These are phyloP conservation scores for Allium fistulosum DNA, from an alignment of 106 monocot species.

Conservation along the genomic window DNA sequence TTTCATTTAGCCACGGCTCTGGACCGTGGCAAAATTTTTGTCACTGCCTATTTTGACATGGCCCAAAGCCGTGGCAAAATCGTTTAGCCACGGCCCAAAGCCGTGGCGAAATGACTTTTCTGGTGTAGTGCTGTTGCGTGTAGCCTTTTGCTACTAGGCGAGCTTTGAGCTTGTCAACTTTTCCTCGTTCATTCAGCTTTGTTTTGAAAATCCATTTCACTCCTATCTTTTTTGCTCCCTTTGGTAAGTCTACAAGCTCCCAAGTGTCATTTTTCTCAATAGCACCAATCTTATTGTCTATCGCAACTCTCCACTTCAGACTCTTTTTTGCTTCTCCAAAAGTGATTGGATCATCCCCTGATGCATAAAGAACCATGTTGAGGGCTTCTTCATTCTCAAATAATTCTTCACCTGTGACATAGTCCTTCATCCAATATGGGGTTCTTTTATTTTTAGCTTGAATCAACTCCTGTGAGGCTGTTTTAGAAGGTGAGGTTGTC, in stretches of 20 bases:
- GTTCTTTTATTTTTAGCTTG: background rate
- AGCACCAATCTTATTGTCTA: background rate
- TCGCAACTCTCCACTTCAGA: background rate
- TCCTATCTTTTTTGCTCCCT: background rate
- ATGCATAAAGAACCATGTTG: background rate
- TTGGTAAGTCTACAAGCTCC: background rate
- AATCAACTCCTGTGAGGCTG: background rate
- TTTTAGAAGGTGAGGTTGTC: background rate
- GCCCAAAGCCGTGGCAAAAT: too few relatives aligned
- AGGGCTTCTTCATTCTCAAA: background rate
- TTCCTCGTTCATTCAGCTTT: background rate
- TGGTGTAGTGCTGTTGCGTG: background rate
- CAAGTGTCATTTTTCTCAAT: constrained; percentile 5
- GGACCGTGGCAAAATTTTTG: too few relatives aligned
- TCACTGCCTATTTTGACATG: too few relatives aligned
- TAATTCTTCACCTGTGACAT: background rate
- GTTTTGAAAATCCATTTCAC: constrained; percentile 6
- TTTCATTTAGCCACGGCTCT: too few relatives aligned
- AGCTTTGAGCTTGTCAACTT: constrained; percentile 1
- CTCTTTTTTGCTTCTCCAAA: background rate
- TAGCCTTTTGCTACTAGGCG: constrained; percentile 2
- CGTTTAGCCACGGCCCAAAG: too few relatives aligned
- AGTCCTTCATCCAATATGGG: background rate
- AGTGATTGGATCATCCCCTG: background rate
- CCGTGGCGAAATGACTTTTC: too few relatives aligned